phyloP scores from a whole-genome alignment of 129 eudicot genomes.

The Logfia minima region DNA sequence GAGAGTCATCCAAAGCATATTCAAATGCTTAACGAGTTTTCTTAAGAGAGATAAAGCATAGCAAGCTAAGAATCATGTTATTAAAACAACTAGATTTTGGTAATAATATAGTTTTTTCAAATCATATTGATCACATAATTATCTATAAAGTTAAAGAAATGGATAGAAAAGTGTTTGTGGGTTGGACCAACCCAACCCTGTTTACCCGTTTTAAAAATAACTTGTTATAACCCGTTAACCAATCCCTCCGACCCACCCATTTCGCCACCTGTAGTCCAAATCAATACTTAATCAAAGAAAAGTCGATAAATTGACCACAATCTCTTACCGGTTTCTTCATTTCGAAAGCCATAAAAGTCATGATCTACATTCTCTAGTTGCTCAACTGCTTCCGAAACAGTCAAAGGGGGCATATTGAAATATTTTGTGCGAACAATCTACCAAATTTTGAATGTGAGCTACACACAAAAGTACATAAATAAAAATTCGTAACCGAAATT shows the following conservation, averaged over 20 bases:
- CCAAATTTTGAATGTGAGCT: conserved; percentile 13
- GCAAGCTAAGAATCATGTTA: neutral
- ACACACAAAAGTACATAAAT: neutral
- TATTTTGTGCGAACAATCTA: conserved; percentile 87
- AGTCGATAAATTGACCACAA: neutral
- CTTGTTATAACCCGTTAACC: neutral
- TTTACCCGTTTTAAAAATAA: neutral
- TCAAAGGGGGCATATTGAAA: conserved; percentile 91
- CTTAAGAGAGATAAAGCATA: neutral
- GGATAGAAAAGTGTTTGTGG: neutral
- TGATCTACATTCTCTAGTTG: conserved; percentile 93
- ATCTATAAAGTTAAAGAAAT: neutral
- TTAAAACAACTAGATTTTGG: neutral
- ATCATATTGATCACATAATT: neutral
- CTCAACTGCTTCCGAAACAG: conserved; percentile 76
- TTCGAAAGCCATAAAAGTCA: conserved; percentile 87
- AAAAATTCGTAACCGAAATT: neutral
- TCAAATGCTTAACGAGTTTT: neutral
- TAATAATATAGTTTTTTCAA: neutral
- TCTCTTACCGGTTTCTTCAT: conserved; percentile 82
- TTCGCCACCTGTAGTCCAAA: conserved; percentile 3
- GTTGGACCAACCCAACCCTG: neutral
- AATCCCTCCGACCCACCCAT: neutral
- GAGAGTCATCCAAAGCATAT: neutral
- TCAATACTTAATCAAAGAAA: neutral